phyloP scores from a whole-genome alignment of 345 rosid species.

The Carallia brachiata region DNA sequence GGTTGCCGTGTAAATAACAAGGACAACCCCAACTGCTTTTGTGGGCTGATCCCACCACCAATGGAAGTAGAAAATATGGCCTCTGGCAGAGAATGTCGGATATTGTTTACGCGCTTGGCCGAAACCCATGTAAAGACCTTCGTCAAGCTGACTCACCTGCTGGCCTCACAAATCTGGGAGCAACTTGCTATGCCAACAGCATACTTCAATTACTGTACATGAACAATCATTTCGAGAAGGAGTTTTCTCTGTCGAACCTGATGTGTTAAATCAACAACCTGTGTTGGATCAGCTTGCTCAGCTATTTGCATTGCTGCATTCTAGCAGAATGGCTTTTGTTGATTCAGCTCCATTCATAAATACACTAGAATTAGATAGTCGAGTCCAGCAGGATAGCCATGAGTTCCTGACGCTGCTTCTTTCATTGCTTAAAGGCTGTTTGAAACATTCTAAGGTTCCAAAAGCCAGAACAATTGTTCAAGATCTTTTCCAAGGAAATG shows the following conservation, averaged over 20 bases:
- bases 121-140: conserved; percentile 59
- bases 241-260: conserved; percentile 75
- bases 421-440: conserved; percentile 87
- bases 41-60: conserved; percentile 79
- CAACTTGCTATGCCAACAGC: conserved; percentile 97
- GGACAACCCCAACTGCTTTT: conserved; percentile 91
- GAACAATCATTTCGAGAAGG: conserved; percentile 76
- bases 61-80: conserved; percentile 82
- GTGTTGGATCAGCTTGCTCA: conserved; percentile 84
- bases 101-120: conserved; percentile 57
- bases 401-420: conserved; percentile 90
- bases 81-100: conserved; percentile 90
- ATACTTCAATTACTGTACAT: conserved; percentile 86
- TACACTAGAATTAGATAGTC: conserved; percentile 88
- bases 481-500: conserved; percentile 96
- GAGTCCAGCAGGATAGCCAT: conserved; percentile 93
- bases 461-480: conserved; percentile 78
- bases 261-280: conserved; percentile 62
- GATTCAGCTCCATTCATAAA: conserved; percentile 95
- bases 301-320: conserved; percentile 80
- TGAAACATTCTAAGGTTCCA: conserved; percentile 52
- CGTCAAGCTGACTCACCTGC: conserved; percentile 69
- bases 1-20: conserved; percentile 89
- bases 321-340: conserved; percentile 72
- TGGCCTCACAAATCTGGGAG: conserved; percentile 89